A percentile compares a stretch with the other conserved stretches of the same genome.
These are phyloP conservation scores for Cucumis cinereus DNA, from an alignment of 306 rosid genomes.

Conservation along the genomic window DNA sequence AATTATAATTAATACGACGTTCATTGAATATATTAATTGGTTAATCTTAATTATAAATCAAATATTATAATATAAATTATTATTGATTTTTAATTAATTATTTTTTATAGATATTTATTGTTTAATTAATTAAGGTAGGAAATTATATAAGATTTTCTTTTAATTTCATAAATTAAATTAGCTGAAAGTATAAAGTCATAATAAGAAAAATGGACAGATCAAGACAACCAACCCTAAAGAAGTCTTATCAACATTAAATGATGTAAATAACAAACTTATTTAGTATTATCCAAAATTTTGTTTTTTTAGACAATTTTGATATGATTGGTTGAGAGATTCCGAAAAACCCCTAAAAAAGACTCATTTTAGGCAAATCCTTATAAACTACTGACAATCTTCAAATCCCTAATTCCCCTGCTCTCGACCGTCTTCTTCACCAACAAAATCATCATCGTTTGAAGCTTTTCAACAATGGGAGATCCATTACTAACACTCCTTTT, in stretches of 20 bases:
- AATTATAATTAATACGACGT: no score
- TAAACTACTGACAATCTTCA: not conserved
- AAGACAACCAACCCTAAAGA: not conserved
- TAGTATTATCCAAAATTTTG: not conserved
- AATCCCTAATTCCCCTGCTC: not conserved
- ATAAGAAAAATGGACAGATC: not conserved
- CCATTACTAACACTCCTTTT: conserved; percentile 5
- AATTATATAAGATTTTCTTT: no score
- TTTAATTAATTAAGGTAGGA: no score
- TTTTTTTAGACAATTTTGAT: not conserved
- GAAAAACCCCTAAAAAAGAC: no score
- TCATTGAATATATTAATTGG: no score
- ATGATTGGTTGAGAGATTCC: not conserved
- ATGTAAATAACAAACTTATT: not conserved
- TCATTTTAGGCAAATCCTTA: not conserved
- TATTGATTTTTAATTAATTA: no score
- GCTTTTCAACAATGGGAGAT: not conserved
- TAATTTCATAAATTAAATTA: no score
- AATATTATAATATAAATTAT: no score
- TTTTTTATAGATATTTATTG: no score
- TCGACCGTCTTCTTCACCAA: not conserved
- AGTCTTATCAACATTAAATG: not conserved
- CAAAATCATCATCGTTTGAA: not conserved
- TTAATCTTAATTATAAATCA: no score
- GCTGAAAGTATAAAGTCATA: no score